A percentile compares a stretch with the other conserved stretches of the same genome.
These are phyloP conservation scores for Ambrosia hybrid DNA, from an alignment of 140 eudicot species.

Conservation along the genomic window DNA sequence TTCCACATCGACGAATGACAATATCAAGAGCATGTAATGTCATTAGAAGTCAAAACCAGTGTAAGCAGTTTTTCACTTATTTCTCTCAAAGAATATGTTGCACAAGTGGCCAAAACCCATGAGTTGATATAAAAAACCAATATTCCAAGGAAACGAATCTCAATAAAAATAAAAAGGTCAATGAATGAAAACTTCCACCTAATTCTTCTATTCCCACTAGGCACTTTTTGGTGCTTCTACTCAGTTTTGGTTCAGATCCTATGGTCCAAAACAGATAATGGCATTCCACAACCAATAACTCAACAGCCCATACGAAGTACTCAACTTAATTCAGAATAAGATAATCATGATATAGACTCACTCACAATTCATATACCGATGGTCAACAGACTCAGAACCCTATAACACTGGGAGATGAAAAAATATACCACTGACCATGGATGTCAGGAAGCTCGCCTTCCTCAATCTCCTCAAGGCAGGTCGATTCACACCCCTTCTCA, in stretches of 20 bases:
- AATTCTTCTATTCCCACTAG: neutral
- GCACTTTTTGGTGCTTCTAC: constrained; percentile 1
- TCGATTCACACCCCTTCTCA: constrained; percentile 31
- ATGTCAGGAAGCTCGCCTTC: constrained; percentile 96
- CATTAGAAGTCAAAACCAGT: neutral
- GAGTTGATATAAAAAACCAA: neutral
- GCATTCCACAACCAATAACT: neutral
- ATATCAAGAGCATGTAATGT: neutral
- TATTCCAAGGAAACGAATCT: neutral
- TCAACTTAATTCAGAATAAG: neutral
- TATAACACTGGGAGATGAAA: constrained; percentile 9
- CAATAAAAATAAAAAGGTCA: neutral
- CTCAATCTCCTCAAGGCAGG: constrained; percentile 67
- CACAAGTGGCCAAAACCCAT: neutral
- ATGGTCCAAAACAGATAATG: neutral
- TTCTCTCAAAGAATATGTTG: neutral
- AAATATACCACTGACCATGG: constrained; percentile 53
- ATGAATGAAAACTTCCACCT: neutral
- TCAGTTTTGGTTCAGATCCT: neutral
- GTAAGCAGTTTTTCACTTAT: neutral
- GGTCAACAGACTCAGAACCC: constrained; percentile 15
- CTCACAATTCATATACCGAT: neutral
- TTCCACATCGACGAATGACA: neutral
- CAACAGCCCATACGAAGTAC: neutral
- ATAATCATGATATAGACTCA: neutral